Evolutionary conservation across 768 basidiomycete genomes (phyloP), one percentile per base, ranked within the genome.

Genomic region (Suillus plorans): DNA sequence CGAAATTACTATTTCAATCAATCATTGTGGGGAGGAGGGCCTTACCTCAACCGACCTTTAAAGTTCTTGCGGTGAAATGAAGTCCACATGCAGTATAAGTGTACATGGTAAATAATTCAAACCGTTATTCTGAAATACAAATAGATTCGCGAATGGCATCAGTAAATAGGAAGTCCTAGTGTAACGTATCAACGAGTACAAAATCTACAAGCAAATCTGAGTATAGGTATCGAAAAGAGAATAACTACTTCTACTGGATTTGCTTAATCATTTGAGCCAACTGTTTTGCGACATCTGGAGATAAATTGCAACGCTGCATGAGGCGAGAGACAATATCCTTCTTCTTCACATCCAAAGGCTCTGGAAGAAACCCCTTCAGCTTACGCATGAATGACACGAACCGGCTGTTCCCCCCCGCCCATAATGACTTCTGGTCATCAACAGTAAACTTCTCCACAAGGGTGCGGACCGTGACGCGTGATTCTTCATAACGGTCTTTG

Each of bases 401-500:
- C 73, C 70, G 76, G 44, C 36, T 2, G 5, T 60, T 13, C 1
- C 63, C 14, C 25, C 75, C 75, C 34, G 20, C 63, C 16, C 53
- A 55, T 20, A 31, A 20, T 34, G 31, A 20, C 18, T 34, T 20
- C 2, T 53, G 28, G 9, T 53, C 28, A 9, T 55, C 53, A 20
- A 31, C 18, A 55, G 31, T 55, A 55, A 12, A 68, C 39, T 67
- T 66, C 20, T 52, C 58, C 64, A 76, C 61, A 64, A 76, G 73
- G 25, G 18, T 31, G 22, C 63, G 66, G 41, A 80, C 60, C 52
- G 69, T 68, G 31, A 60, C 60, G 61, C 60, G 75, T 36, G 80
- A 82, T 63, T 77, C 69, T 10, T 66, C 57, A 57, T 79, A 80
- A 63, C 78, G 80, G 6, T 70, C 67, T 73, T 73, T 58, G 67